Evolutionary conservation across 2,329 filamentous ascomycete genomes (phyloP).

Genomic region (Mycosphaerella arachidis): DNA sequence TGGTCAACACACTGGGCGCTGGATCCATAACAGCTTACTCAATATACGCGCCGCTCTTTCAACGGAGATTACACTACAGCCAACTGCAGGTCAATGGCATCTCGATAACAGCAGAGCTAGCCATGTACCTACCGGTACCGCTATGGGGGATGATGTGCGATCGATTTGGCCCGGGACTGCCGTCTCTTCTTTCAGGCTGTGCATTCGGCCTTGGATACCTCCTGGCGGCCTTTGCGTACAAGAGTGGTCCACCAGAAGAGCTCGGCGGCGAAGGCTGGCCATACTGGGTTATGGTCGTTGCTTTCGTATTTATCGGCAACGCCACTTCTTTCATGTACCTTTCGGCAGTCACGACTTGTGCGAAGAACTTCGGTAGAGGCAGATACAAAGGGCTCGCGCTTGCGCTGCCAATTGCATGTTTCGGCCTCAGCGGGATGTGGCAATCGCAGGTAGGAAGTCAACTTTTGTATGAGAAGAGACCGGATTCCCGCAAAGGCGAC

Average conservation of each 20-base stretch:
- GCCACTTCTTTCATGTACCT: conserved; percentile 89
- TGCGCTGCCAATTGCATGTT: conserved; percentile 84
- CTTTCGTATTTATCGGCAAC: conserved; percentile 77
- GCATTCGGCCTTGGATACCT: conserved; percentile 80
- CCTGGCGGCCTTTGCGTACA: conserved; percentile 74
- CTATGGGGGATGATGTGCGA: conserved; percentile 89
- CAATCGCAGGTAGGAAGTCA: conserved; percentile 81
- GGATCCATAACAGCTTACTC: conserved; percentile 92
- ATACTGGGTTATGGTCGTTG: conserved; percentile 76
- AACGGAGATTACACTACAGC: conserved; percentile 77
- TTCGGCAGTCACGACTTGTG: conserved; percentile 85
- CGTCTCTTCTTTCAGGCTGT: conserved; percentile 66
- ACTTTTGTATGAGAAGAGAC: conserved; percentile 64
- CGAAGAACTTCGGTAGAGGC: conserved; percentile 94
- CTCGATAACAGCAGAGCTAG: conserved; percentile 78
- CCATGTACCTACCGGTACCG: conserved; percentile 88
- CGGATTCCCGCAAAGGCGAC: conserved; percentile 58
- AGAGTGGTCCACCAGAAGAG: conserved; percentile 51
- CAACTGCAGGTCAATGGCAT: conserved; percentile 91
- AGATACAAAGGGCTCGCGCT: conserved; percentile 84
- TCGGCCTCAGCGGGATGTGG: conserved; percentile 94
- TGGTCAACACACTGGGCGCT: conserved; percentile 68
- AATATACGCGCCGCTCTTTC: conserved; percentile 86
- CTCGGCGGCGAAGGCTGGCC: conserved; percentile 58
- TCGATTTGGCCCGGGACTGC: conserved; percentile 71